Conservation (phyloP, 371 early-diverging fungal genomes). For the Mortierella sp. region DNA sequence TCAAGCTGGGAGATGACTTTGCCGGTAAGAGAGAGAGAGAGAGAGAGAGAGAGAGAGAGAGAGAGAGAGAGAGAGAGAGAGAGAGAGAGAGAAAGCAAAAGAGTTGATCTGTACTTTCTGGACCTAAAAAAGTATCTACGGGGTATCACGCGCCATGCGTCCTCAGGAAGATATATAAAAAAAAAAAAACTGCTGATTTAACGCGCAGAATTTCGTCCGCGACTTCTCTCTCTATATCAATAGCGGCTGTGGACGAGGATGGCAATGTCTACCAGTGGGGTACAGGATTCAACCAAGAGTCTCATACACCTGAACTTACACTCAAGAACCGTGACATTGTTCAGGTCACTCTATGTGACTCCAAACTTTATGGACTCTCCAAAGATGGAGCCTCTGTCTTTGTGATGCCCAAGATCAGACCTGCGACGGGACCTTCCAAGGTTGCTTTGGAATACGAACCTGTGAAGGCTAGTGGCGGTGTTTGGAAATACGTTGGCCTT, state of each 20-base stretch:
- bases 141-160: too few relatives aligned
- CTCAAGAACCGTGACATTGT: conserved; percentile 44
- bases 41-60: too few relatives aligned
- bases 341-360: conserved; percentile 39
- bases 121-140: too few relatives aligned
- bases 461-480: conserved; percentile 10
- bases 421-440: conserved; percentile 33
- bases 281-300: conserved; percentile 29
- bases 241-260: conserved; percentile 52
- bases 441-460: conserved; percentile 37
- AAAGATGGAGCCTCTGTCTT: conserved; percentile 35
- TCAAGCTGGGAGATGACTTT: conserved; percentile 49
- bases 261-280: conserved; percentile 57
- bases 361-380: conserved; percentile 32
- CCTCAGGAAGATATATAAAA: too few relatives aligned
- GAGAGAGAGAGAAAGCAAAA: too few relatives aligned
- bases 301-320: conserved; percentile 38
- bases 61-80: too few relatives aligned
- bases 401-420: conserved; percentile 47
- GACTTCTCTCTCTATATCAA: neutral
- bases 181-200: too few relatives aligned
- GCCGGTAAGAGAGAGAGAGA: conserved; percentile 52
- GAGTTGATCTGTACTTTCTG: too few relatives aligned
- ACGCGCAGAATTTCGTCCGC: too few relatives aligned
- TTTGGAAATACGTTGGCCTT: conserved; percentile 39